Evolutionary conservation across 352 stramenopile species (phyloP), one percentile per base, ranked within the genome.

Genomic region (Globisporangium paroecandrum): DNA sequence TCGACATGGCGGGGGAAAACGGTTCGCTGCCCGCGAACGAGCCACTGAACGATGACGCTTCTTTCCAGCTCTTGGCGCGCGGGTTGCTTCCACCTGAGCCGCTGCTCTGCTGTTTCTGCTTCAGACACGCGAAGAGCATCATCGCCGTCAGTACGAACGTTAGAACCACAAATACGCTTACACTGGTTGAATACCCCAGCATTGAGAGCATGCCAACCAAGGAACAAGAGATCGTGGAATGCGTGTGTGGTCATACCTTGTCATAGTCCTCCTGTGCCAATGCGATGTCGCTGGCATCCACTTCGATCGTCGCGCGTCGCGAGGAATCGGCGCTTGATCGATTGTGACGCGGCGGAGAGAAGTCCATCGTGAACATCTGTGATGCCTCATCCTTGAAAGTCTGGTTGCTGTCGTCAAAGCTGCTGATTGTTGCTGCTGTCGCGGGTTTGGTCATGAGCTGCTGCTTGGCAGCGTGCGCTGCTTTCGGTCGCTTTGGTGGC

Each of bases 1-100:
- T 79, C 3, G 77, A 87, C n/a, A 68, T 64, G 9, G 73, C 55
- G 4, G 76, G 58, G 15, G 76, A 82, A 47, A 71, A 79, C 46
- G 60, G 66, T 36, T 80, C 70, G 24, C 65, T 78, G 34, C 65
- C 62, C 55, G 61, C 56, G 29, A 69, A 73, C 29, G 76, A 77
- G 15, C 65, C 71, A 41, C 77, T 72, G 20, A 71, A 46, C 20
- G 34, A 46, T 12, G 70, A 69, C 4, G 51, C 56, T 27, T 58
- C 65, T 36, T 54, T 74, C 36, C 58, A 59, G 54, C 15, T 54
- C 49, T 56, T 55, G 46, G 20, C 22, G n/a, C 49, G n/a, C 12
- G 38, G 38, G 22, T 20, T 65, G 38, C 32, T 55, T 9, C 25
- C 13, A 8, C 38, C 58, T 62, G 36, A 62, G 34, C 38, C 38